A percentile compares a stretch with the other conserved stretches of the same genome.
Conservation (phyloP, 768 basidiomycete genomes). For the Hygrophorus pudorinus region DNA sequence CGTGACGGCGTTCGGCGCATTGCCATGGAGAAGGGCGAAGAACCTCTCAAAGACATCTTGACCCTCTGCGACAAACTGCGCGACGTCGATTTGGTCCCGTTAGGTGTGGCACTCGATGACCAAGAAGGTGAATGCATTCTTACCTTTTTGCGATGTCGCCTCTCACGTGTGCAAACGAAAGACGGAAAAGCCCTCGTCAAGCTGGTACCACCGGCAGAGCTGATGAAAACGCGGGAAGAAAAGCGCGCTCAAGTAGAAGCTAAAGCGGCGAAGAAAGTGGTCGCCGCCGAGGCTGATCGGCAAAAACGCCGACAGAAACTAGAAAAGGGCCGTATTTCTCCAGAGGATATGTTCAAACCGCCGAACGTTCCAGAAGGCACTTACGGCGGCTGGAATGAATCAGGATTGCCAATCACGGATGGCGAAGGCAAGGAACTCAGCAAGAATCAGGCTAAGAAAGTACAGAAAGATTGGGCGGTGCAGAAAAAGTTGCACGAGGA, state of each 20-base stretch:
- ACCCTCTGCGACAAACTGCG: constrained; percentile 83
- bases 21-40: constrained; percentile 63
- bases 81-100: constrained; percentile 81
- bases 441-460: constrained; percentile 72
- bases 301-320: constrained; percentile 66
- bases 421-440: constrained; percentile 75
- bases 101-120: constrained; percentile 95
- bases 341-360: constrained; percentile 75
- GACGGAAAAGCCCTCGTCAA: constrained; percentile 96
- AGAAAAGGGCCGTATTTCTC: constrained; percentile 74
- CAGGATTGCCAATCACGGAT: constrained; percentile 81
- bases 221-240: constrained; percentile 82
- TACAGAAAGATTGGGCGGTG: constrained; percentile 56
- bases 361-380: constrained; percentile 62
- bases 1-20: constrained; percentile 79
- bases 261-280: constrained; percentile 74
- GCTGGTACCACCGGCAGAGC: constrained; percentile 70
- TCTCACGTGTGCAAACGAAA: constrained; percentile 18
- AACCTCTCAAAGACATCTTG: constrained; percentile 70
- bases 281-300: constrained; percentile 50
- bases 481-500: constrained; percentile 81
- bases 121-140: constrained; percentile 60
- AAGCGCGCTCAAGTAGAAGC: constrained; percentile 68
- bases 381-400: constrained; percentile 80
- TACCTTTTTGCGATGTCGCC: constrained; percentile 5